Base-by-base conservation (phyloP, 2,329 filamentous ascomycete species). In the Cryphonectria carpinicola region DNA sequence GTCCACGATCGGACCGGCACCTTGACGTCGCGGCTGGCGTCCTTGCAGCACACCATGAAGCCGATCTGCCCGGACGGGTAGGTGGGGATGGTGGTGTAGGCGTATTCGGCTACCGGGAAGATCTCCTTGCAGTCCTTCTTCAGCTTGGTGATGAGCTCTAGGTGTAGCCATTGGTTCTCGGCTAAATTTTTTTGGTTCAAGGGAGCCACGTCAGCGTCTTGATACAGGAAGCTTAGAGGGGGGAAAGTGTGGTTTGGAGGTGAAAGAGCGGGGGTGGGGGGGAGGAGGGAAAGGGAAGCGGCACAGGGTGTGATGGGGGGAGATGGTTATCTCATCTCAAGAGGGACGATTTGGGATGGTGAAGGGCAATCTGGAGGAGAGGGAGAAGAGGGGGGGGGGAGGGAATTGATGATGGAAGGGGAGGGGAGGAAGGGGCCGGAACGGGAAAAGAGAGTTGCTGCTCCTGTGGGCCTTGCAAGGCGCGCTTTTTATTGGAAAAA, bases 151-250 rank as follows among this genome's bases (percentile, higher is more conserved):
- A 99, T 99, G 78, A 99, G 90, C 72, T 92, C 88, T 78, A 99
- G 89, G 86, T 99, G 96, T 73, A 99, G 92, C 96, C 96, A 99
- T 86, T 97, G 95, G 90, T 97, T 99, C 88, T 99, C 96, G 78
- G 95, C 96, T 98, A 77, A 1, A 39, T 39, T 13, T 10, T 39
- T 65, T 35, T 32, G 1, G 0, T 32, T 32, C 32, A 11, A 10
- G 49, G 22, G 14, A 58, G 62, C 66, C 35, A 66, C 56, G 68
- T 72, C 46, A 72, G 71, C 58, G 22, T 65, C 3, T 32, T 14
- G 49, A 37, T 28, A 56, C 49, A 14, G 11, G 11, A 28, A 19
- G 10, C 10, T 58, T n/a, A 37, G 49, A n/a, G 35, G 43, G 22
- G 35, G 17, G 41, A 66, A 1, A 61, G 39, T 32, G 37, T 11